Conservation (phyloP, 176 grass and related monocot species). For the barley (Hordeum vulgare) region MorexV3_pseudomolecules_assembly NC_058520.1:595847906-595848405, state of each 20-base stretch:
- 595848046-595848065: background rate
- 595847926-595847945: background rate
- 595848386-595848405: background rate
- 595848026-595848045: conserved; percentile 8
- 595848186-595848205: background rate
- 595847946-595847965: background rate
- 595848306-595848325: background rate
- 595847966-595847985: background rate
- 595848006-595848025: background rate
- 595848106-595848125: background rate
- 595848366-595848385: background rate
- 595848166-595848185: no score
- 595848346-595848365: background rate
- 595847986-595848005: background rate
- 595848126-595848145: background rate
- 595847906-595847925: background rate
- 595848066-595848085: background rate
- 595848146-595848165: conserved; percentile 19
- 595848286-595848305: background rate
- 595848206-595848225: background rate
- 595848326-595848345: background rate
- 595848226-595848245: background rate
- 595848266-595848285: no score
- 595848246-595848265: background rate
- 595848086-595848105: background rate